These are phyloP conservation scores for Alternaria arborescens DNA, from an alignment of 2,329 filamentous ascomycete genomes.

Conservation along the genomic window DNA sequence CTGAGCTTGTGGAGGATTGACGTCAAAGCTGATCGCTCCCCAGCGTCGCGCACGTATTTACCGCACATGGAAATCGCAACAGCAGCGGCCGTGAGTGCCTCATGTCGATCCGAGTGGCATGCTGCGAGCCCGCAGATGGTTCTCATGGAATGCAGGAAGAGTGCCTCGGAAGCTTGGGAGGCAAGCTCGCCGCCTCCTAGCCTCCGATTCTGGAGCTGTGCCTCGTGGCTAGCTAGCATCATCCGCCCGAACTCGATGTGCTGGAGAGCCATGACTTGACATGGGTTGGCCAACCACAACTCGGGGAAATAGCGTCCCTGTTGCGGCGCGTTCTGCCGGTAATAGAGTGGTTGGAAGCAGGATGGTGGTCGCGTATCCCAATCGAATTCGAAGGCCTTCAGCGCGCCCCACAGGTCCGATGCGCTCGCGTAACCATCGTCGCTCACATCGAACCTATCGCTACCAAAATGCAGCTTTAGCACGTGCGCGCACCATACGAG, in stretches of 20 bases:
- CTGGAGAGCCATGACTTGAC: neutral
- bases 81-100: neutral
- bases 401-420: neutral
- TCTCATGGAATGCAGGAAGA: neutral
- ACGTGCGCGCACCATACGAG: neutral
- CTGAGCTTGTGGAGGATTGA: too few relatives aligned
- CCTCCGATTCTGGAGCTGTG: neutral
- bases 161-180: neutral
- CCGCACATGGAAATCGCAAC: slow-evolving; percentile 4
- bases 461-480: neutral
- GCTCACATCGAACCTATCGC: neutral
- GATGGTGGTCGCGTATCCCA: slow-evolving; percentile 1
- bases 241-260: neutral
- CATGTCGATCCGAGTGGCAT: neutral
- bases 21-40: neutral
- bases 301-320: neutral
- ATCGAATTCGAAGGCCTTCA: slow-evolving; percentile 1
- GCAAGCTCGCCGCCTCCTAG: slow-evolving; percentile 1
- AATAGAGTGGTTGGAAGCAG: neutral
- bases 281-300: slow-evolving; percentile 2
- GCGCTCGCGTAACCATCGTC: neutral
- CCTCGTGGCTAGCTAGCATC: neutral
- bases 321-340: neutral
- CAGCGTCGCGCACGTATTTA: neutral
- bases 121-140: neutral